These are phyloP conservation scores for Naganishia liquefaciens DNA, from an alignment of 1,284 basidiomycete species.

Conservation along the genomic window DNA sequence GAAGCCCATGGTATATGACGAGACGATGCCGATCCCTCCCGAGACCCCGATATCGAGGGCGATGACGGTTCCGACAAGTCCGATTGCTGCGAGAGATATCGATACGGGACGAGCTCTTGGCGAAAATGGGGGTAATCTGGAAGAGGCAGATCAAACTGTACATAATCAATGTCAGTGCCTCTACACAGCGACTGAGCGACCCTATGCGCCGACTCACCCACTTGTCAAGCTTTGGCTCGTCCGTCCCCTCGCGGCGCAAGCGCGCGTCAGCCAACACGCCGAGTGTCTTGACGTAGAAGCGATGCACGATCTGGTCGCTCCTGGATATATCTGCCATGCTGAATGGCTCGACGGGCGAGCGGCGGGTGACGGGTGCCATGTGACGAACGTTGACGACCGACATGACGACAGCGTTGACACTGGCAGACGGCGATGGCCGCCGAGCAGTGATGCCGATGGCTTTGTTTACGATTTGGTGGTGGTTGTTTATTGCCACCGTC, in stretches of 20 bases:
- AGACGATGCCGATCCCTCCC: background rate
- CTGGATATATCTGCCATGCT: slow-evolving; percentile 22
- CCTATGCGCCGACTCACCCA: slow-evolving; percentile 43
- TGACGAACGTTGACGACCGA: too few species aligned
- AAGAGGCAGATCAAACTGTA: slow-evolving; percentile 49
- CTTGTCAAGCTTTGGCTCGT: slow-evolving; percentile 49
- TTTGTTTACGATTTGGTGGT: too few species aligned
- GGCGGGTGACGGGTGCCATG: too few species aligned
- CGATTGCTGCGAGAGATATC: slow-evolving; percentile 39
- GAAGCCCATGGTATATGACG: slow-evolving; percentile 32
- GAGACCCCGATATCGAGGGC: background rate
- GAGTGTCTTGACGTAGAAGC: slow-evolving; percentile 53
- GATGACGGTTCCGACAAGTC: slow-evolving; percentile 25
- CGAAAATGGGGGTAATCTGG: slow-evolving; percentile 51
- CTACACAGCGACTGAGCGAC: background rate
- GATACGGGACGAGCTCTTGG: slow-evolving; percentile 47
- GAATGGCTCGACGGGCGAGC: background rate
- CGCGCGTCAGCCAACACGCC: slow-evolving; percentile 49
- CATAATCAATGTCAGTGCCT: too few species aligned
- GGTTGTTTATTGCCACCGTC: too few species aligned
- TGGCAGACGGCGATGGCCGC: too few species aligned
- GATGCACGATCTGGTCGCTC: slow-evolving; percentile 50
- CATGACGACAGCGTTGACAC: too few species aligned
- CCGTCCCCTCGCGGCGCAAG: slow-evolving; percentile 33
- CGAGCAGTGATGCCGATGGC: too few species aligned